These are phyloP conservation scores for Ophiosphaerella narmari DNA, from an alignment of 2,329 filamentous ascomycete species.

Conservation along the genomic window DNA sequence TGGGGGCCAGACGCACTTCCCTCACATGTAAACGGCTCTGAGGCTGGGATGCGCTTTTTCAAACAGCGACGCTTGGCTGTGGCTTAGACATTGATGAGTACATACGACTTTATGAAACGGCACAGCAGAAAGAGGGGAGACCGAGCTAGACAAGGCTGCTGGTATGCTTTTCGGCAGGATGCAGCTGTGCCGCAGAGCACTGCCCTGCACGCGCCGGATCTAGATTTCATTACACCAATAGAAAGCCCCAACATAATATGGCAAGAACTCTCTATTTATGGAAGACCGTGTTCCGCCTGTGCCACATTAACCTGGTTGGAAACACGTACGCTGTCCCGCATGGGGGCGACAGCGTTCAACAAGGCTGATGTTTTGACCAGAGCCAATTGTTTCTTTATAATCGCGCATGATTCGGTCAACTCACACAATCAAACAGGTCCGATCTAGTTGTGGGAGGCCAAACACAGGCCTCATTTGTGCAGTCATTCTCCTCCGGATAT, in stretches of 20 bases:
- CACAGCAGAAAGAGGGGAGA: neutral
- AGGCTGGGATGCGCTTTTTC: neutral
- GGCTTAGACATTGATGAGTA: neutral
- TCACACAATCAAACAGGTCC: too few species aligned
- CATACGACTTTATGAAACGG: neutral
- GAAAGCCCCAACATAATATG: neutral
- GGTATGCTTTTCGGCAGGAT: neutral
- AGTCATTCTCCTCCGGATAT: too few species aligned
- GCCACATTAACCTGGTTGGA: neutral
- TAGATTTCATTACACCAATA: constrained; percentile 1
- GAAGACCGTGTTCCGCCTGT: neutral
- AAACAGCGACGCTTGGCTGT: neutral
- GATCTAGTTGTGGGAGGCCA: neutral
- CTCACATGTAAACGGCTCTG: too few species aligned
- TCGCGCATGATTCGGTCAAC: neutral
- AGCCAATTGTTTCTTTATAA: neutral
- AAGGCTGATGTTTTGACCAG: neutral
- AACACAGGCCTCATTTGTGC: too few species aligned
- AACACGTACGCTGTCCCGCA: constrained; percentile 2
- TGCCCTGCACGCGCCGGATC: constrained; percentile 2
- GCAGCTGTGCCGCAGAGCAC: constrained; percentile 2
- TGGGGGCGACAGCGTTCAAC: constrained; percentile 9
- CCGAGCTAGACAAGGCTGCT: neutral
- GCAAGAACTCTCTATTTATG: constrained; percentile 11
- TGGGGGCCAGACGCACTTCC: too few species aligned